Percentiles rank a stretch among this genome's conserved stretches.
phyloP scores from a whole-genome alignment of 441 rosid species.

The Populus hybrid region DNA sequence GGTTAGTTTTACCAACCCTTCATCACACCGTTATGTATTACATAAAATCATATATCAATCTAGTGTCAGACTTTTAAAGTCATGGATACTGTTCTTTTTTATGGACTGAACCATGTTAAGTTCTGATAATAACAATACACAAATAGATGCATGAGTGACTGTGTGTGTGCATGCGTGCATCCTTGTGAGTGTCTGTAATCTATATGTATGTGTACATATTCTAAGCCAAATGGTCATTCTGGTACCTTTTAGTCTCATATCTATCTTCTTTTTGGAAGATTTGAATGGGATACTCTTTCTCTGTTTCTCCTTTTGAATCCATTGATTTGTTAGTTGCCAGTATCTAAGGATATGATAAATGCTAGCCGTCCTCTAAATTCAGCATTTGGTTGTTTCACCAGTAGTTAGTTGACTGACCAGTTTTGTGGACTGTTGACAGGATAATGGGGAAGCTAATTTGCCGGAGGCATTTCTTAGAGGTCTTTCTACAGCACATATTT shows the following conservation, averaged over 20 bases:
- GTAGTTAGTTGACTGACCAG: constrained; percentile 8
- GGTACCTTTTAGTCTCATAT: neutral
- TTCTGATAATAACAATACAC: neutral
- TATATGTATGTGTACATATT: neutral
- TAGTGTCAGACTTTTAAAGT: neutral
- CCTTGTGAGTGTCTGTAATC: neutral
- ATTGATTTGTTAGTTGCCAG: neutral
- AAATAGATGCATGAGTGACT: neutral
- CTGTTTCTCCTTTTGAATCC: neutral
- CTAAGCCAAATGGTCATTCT: neutral
- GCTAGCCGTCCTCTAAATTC: neutral
- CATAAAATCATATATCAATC: constrained; percentile 4
- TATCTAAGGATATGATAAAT: neutral
- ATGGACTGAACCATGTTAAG: neutral
- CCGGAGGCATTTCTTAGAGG: constrained; percentile 67
- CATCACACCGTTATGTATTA: constrained; percentile 9
- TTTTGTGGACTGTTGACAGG: constrained; percentile 33
- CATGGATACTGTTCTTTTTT: neutral
- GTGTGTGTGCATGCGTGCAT: neutral
- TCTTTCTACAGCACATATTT: constrained; percentile 69
- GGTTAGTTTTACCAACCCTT: constrained; percentile 33
- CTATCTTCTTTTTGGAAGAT: neutral
- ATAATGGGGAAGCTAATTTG: constrained; percentile 34
- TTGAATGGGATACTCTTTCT: neutral
- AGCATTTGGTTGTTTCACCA: constrained; percentile 4